Percentiles rank a stretch among this genome's conserved stretches.
Conservation (phyloP, 1,284 basidiomycete species). For the Coniophora puteana region DNA sequence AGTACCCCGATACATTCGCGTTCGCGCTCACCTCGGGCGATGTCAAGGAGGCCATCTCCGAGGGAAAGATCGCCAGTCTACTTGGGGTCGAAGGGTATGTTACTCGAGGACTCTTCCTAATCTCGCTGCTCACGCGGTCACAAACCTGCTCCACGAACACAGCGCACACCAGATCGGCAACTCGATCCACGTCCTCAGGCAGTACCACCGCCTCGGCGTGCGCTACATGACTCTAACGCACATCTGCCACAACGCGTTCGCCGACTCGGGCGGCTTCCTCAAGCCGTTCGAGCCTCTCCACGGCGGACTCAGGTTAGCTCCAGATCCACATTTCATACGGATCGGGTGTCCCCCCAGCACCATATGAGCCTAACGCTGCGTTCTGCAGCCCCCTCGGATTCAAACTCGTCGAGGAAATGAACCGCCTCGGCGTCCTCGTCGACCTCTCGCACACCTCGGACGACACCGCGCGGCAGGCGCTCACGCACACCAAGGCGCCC, state of each 20-base stretch:
- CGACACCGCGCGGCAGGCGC: conserved; percentile 72
- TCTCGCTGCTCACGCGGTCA: too few relatives aligned
- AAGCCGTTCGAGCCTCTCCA: conserved; percentile 54
- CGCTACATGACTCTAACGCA: conserved; percentile 90
- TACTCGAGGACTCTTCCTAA: conserved; percentile 8
- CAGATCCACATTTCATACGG: too few relatives aligned
- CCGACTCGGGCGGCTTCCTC: conserved; percentile 75
- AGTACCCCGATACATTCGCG: conserved; percentile 77
- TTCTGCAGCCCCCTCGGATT: conserved; percentile 57
- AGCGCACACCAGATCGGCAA: conserved; percentile 90
- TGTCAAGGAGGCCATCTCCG: conserved; percentile 56
- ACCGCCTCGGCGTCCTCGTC: conserved; percentile 81
- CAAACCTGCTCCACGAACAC: too few relatives aligned
- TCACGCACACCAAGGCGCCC: conserved; percentile 68
- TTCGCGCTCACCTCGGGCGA: conserved; percentile 58
- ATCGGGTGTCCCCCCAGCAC: too few relatives aligned
- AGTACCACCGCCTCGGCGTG: conserved; percentile 79
- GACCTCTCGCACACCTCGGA: conserved; percentile 88
- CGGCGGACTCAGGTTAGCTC: conserved; percentile 66
- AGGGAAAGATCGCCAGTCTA: conserved; percentile 80
- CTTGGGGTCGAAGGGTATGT: conserved; percentile 86
- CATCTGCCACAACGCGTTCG: conserved; percentile 88
- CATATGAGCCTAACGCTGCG: conserved; percentile 1
- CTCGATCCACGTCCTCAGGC: conserved; percentile 76
- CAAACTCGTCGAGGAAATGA: conserved; percentile 84